phyloP scores from a whole-genome alignment of 768 basidiomycete species.

The Dentipellis sp. region DNA sequence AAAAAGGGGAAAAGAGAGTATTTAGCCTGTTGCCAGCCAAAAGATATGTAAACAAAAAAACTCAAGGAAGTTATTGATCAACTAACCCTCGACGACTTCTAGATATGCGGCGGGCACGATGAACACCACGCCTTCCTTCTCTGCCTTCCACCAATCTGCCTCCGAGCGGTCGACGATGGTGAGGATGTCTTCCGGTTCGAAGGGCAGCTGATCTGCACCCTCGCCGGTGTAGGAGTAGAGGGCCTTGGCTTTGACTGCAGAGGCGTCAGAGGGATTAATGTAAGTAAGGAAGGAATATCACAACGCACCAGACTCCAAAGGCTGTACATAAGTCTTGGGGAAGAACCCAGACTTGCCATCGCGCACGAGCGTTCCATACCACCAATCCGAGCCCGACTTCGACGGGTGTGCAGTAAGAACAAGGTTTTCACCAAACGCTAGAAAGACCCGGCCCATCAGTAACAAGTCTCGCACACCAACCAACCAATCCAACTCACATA shows the following conservation, averaged over 20 bases:
- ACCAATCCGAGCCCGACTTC: slow-evolving; percentile 84
- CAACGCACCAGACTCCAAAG: slow-evolving; percentile 54
- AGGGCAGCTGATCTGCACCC: slow-evolving; percentile 76
- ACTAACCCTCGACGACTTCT: slow-evolving; percentile 88
- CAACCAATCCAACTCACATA: slow-evolving; percentile 44
- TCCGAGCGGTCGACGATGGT: slow-evolving; percentile 78
- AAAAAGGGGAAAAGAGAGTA: slow-evolving; percentile 47
- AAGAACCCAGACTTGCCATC: slow-evolving; percentile 76
- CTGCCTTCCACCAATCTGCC: slow-evolving; percentile 94
- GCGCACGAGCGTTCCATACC: slow-evolving; percentile 68
- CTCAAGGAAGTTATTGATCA: slow-evolving; percentile 40
- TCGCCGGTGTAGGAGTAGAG: slow-evolving; percentile 67
- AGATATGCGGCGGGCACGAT: slow-evolving; percentile 91
- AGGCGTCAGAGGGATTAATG: slow-evolving; percentile 1
- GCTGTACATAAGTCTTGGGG: slow-evolving; percentile 82
- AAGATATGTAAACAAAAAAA: slow-evolving; percentile 48
- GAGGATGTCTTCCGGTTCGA: slow-evolving; percentile 72
- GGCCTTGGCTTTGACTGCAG: slow-evolving; percentile 61
- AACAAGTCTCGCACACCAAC: slow-evolving; percentile 2
- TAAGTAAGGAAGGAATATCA: slow-evolving; percentile 1
- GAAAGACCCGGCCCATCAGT: not conserved
- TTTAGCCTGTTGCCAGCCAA: slow-evolving; percentile 65
- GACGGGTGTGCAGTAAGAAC: slow-evolving; percentile 79
- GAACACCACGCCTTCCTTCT: slow-evolving; percentile 76
- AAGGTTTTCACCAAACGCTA: slow-evolving; percentile 75